Evolutionary conservation across 345 rosid genomes (phyloP).

Genomic region (Lenwebbia sp.): DNA sequence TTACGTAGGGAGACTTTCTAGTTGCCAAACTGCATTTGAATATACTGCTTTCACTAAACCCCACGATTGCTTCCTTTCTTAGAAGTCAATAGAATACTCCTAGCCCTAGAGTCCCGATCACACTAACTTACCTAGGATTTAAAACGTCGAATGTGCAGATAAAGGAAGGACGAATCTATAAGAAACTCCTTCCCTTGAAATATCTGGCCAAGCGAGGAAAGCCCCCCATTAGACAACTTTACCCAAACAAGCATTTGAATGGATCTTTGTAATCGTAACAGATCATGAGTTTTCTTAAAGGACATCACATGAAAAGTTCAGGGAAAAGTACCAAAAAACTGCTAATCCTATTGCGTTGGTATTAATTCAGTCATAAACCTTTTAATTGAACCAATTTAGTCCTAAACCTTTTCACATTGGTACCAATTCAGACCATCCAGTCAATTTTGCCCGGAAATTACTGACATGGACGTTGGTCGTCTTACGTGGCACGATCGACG

Average conservation of each 20-base stretch:
- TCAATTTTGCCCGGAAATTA: not conserved
- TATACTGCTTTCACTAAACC: not conserved
- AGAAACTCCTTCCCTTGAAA: not conserved
- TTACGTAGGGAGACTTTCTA: not conserved
- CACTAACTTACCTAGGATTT: not conserved
- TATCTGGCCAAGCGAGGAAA: not conserved
- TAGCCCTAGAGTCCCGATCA: not conserved
- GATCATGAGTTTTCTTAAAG: not conserved
- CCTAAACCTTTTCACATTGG: no score
- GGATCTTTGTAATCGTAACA: not conserved
- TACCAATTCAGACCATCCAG: not conserved
- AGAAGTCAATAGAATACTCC: not conserved
- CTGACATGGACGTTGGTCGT: not conserved
- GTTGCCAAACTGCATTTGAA: not conserved
- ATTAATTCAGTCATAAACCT: rapidly evolving
- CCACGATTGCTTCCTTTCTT: not conserved
- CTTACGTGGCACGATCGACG: rapidly evolving
- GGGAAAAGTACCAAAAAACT: not conserved
- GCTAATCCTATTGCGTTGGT: rapidly evolving
- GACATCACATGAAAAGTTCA: not conserved
- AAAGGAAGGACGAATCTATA: not conserved
- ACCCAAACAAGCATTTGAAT: not conserved
- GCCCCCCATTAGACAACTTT: not conserved
- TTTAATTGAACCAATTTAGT: not conserved
- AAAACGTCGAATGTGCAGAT: not conserved